Base-by-base conservation (phyloP, 2,329 filamentous ascomycete genomes). In the Verticillium klebahnii region DNA sequence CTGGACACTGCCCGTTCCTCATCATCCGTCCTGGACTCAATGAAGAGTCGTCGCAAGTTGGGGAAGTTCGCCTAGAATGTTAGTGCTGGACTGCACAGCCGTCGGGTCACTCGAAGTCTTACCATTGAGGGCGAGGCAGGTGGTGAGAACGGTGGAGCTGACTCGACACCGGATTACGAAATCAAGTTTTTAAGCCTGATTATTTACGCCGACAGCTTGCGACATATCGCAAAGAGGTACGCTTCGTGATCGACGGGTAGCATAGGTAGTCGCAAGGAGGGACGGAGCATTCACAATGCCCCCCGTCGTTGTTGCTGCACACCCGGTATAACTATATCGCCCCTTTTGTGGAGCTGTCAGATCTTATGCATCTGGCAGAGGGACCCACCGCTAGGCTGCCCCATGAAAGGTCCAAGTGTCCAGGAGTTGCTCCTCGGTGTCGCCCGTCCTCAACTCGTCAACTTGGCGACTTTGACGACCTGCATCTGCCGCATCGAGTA, bases 1-100 rank as follows among this genome's bases (percentile, higher is more conserved):
- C 95, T 85, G 15, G 95, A 98, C 68, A 98, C 95, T 64, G 93
- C 91, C 74, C 95, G 91, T 76, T 98, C 95, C 75, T 99, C 95
- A 60, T 91, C 89, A 72, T 98, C 94, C 3, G 92, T 93, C 62
- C 95, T 86, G 36, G 94, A 91, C 78, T 98, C 94, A 60, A 97
- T 94, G 72, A 99, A 98, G 63, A 99, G 88, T 15, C 95, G 90
- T 58, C 95, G 89, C n/a, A 99, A 84, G 73, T 99, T 98, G 39
- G 95, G 95, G 59, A 98, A 86, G 73, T 88, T 93, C 45, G 90
- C 90, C 80, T 91, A 62, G 56, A n/a, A n/a, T 57, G 55, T 67
- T n/a, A 66, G 63, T 55, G 58, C 11, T 15, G 50, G 23, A 19
- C 14, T 6, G 19, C 19, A 15, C 14, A 8, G 1, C 29, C 5